Conservation (phyloP, 345 rosid genomes). For the Combretum micranthum region DNA sequence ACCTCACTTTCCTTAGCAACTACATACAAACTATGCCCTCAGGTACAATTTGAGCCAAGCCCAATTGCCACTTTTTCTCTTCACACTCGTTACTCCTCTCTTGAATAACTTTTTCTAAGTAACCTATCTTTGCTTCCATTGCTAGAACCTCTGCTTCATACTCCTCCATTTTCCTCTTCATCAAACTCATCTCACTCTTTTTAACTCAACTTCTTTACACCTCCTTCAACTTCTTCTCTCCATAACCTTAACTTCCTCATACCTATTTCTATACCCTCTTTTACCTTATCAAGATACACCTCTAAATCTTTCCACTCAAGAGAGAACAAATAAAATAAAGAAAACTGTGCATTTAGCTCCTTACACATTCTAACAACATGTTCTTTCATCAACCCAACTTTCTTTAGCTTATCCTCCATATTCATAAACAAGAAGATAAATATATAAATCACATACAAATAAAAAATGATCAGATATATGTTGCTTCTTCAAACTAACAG, state of each 20-base stretch:
- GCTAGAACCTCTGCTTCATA: background rate
- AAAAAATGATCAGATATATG: no score
- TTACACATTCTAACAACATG: slow-evolving; percentile 12
- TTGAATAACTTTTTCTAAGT: background rate
- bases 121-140: slow-evolving; percentile 1
- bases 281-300: slow-evolving; percentile 11
- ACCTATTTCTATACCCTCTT: slow-evolving; percentile 3
- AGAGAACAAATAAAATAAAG: slow-evolving; percentile 19
- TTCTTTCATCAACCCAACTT: slow-evolving; percentile 13
- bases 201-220: background rate
- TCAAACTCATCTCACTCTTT: background rate
- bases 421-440: slow-evolving; percentile 9
- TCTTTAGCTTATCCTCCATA: background rate
- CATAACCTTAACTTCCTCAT: background rate
- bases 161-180: background rate
- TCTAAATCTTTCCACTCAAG: slow-evolving; percentile 28
- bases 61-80: slow-evolving; percentile 1
- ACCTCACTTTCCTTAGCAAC: slow-evolving; percentile 2
- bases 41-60: background rate
- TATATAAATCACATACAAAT: no score
- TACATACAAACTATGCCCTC: background rate
- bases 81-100: background rate
- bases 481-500: no score
- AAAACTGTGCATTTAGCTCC: slow-evolving; percentile 14
- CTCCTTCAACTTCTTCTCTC: slow-evolving; percentile 4